Evolutionary conservation across 768 basidiomycete species (phyloP).

Genomic region (Lactarius deliciosus): DNA sequence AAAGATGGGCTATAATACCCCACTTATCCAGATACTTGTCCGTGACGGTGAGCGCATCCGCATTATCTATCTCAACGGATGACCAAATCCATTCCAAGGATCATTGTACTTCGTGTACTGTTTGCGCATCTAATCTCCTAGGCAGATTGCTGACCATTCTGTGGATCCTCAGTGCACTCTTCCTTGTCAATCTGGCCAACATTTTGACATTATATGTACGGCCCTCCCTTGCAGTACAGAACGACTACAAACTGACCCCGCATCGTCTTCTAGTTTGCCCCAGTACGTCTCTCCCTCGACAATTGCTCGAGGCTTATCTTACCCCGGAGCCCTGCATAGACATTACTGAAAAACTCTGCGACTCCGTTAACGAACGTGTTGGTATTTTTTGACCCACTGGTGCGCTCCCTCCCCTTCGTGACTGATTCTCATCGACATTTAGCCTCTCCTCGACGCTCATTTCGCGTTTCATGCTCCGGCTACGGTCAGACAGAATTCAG

Average conservation of each 20-base stretch:
- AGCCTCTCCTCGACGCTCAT: constrained; percentile 12
- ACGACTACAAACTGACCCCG: background rate
- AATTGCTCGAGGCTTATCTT: background rate
- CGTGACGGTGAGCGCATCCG: constrained; percentile 5
- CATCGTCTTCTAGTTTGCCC: background rate
- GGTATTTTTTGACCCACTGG: background rate
- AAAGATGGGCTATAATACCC: background rate
- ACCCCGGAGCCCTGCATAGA: background rate
- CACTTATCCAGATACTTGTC: background rate
- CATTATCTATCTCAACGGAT: background rate
- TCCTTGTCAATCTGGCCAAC: constrained; percentile 8
- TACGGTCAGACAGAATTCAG: background rate
- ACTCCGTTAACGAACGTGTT: constrained; percentile 6
- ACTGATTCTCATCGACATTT: background rate
- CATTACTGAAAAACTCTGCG: background rate
- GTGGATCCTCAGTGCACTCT: background rate
- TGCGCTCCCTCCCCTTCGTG: too few species aligned
- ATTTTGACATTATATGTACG: constrained; percentile 7
- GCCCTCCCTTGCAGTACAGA: background rate
- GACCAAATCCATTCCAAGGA: background rate
- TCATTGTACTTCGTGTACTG: constrained; percentile 10
- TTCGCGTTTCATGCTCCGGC: constrained; percentile 7
- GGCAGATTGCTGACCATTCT: background rate
- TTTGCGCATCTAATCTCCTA: background rate
- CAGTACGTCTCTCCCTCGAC: background rate